Evolutionary conservation across 73 alveolate genomes (phyloP).

Genomic region (Paramecium primaurelia): DNA sequence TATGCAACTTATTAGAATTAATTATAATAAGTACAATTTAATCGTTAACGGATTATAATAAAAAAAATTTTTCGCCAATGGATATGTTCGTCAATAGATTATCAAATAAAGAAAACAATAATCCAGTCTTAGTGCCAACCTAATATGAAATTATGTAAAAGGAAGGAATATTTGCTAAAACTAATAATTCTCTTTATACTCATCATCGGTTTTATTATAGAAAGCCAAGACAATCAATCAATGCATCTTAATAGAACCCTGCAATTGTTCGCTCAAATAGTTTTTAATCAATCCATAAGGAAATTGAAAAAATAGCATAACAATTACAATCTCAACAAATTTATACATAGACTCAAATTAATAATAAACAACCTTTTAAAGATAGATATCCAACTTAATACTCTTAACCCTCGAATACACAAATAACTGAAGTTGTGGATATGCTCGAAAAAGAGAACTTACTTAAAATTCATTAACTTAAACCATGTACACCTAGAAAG

Average conservation of each 20-base stretch:
- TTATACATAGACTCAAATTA: too few species aligned
- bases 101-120: constrained; percentile 13
- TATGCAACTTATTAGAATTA: not conserved
- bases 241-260: not conserved
- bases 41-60: not conserved
- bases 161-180: not conserved
- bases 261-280: not conserved
- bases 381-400: not conserved
- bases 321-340: not conserved
- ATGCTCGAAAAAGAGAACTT: constrained; percentile 8
- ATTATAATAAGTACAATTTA: not conserved
- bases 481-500: not conserved
- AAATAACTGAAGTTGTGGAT: not conserved
- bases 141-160: not conserved
- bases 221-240: not conserved
- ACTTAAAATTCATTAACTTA: not conserved
- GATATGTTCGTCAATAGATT: not conserved
- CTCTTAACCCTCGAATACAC: not conserved
- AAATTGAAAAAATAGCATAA: not conserved
- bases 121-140: constrained; percentile 21
- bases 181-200: not conserved
- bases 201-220: not conserved
- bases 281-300: not conserved
- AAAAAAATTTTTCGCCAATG: not conserved
- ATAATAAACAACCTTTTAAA: too few species aligned